Evolutionary conservation across 805 yeast species (phyloP), one percentile per base, ranked within the genome.

Genomic region (Candida suzukii): DNA sequence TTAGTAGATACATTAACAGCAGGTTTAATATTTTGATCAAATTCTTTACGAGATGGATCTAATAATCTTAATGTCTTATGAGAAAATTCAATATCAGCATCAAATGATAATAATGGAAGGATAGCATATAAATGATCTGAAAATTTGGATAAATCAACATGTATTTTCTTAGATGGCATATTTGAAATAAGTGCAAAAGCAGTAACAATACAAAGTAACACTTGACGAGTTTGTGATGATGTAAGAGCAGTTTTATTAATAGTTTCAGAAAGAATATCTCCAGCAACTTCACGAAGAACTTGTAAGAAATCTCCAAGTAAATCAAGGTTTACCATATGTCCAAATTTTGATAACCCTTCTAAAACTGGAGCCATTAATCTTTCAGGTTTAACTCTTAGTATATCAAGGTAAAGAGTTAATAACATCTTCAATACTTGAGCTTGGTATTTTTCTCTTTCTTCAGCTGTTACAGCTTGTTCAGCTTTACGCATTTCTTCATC

Each of bases 261-360:
- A n/a, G 68, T 52, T 17, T 67, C 70, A 32, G 66, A 62, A 48
- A 63, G 64, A 40, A 54, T 57, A 42, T 74, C 85, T 30, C 54
- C 61, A 20, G 88, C 76, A 20, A 90, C 74, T 60, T 93, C 98
- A 50, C 90, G 73, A 60, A 93, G 71, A 8, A 90, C 96, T 57
- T 83, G 95, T 39, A 93, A 68, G 62, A 93, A 80, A 58, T 93
- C 99, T 21, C 98, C 98, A 50, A 93, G 73, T 35, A 93, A 68
- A 49, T 93, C 98, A 43, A 91, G 78, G 57, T 93, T 93, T 20
- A 95, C 88, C 80, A 90, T 80, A 53, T 83, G 93, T 2, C 98
- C 96, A 57, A 82, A 88, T 55, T 78, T 78, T 1, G 97, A 85
- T 42, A 93, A 65, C 3, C 98, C 98, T 64, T 93, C 98, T 41